These are phyloP conservation scores for Papilionanthe hybrid DNA, from an alignment of 116 monocot genomes.

Conservation along the genomic window DNA sequence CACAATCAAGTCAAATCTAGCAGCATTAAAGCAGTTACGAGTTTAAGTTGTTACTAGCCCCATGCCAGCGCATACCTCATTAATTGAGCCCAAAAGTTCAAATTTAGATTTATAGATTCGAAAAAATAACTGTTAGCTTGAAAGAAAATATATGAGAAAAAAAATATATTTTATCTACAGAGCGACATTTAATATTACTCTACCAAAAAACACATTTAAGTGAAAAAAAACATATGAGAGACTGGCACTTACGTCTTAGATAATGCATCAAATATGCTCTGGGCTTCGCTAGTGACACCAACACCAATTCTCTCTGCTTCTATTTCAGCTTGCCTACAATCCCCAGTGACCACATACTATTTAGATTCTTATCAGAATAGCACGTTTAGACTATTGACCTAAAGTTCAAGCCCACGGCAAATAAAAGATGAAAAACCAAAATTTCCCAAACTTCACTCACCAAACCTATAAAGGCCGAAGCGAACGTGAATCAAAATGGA, in stretches of 20 bases:
- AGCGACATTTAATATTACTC: background rate
- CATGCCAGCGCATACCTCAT: too few species aligned
- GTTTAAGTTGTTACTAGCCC: too few species aligned
- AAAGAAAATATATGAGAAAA: background rate
- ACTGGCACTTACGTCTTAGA: slow-evolving; percentile 77
- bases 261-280: slow-evolving; percentile 88
- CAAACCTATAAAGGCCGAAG: background rate
- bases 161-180: background rate
- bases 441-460: background rate
- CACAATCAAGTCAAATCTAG: too few species aligned
- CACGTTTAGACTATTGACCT: background rate
- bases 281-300: slow-evolving; percentile 82
- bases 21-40: too few species aligned
- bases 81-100: background rate
- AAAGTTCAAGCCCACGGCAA: slow-evolving; percentile 3
- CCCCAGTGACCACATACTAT: background rate
- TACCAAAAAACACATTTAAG: background rate
- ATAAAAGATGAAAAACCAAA: background rate
- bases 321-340: slow-evolving; percentile 73
- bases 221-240: background rate
- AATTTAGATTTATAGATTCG: background rate
- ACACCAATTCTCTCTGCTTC: slow-evolving; percentile 87
- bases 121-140: background rate
- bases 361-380: background rate
- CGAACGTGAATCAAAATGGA: background rate